A percentile compares a stretch with the other conserved stretches of the same genome.
Evolutionary conservation across 805 yeast species (phyloP).

Genomic region (Maudiozyma pseudohumilis): DNA sequence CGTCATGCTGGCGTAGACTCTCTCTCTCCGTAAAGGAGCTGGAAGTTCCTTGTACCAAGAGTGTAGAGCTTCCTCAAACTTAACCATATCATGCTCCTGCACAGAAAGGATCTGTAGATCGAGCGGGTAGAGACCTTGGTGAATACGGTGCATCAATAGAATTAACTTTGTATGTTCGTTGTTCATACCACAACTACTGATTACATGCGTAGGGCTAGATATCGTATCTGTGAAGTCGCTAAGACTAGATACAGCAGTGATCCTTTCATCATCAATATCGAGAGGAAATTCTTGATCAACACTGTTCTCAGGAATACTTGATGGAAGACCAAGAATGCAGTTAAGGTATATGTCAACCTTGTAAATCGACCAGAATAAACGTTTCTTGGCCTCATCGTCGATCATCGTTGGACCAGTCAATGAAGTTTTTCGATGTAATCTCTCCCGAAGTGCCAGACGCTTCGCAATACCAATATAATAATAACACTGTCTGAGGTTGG

Average conservation of each 20-base stretch:
- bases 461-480: conserved; percentile 84
- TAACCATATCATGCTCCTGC: conserved; percentile 34
- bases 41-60: conserved; percentile 69
- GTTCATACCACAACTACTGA: conserved; percentile 70
- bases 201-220: conserved; percentile 5
- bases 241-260: conserved; percentile 37
- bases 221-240: not conserved
- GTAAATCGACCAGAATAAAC: conserved; percentile 82
- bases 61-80: conserved; percentile 58
- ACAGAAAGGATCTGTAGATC: conserved; percentile 3
- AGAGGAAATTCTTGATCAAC: conserved; percentile 80
- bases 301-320: conserved; percentile 65
- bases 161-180: conserved; percentile 75
- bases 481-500: conserved; percentile 77
- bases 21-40: conserved; percentile 57
- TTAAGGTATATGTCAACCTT: conserved; percentile 87
- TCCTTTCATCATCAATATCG: conserved; percentile 79
- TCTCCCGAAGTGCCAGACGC: conserved; percentile 72
- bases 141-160: conserved; percentile 38
- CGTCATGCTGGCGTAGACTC: conserved; percentile 31
- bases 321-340: conserved; percentile 77
- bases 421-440: conserved; percentile 64
- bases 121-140: conserved; percentile 8
- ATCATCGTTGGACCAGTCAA: conserved; percentile 58
- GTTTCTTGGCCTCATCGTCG: conserved; percentile 71